These are phyloP conservation scores for Neospora caninum DNA, from an alignment of 169 alveolate species.

Conservation along the genomic window DNA sequence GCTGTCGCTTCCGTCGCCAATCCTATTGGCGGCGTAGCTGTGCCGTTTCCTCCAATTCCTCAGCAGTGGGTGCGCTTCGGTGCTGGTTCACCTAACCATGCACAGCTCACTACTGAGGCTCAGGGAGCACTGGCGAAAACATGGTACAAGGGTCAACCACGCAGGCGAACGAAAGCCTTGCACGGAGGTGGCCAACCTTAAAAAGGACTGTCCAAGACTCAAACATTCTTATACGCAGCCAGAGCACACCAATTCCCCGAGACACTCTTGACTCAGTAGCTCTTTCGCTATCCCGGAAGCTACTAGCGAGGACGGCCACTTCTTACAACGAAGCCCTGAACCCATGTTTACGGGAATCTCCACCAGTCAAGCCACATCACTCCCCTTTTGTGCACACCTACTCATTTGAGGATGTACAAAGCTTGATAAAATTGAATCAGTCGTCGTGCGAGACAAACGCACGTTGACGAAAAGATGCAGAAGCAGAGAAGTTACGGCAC, in stretches of 20 bases:
- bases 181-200: conserved; percentile 18
- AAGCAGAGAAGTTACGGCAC: neutral
- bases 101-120: neutral
- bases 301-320: neutral
- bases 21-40: neutral
- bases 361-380: neutral
- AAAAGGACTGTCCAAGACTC: conserved; percentile 30
- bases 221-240: neutral
- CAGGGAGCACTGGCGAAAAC: neutral
- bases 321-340: neutral
- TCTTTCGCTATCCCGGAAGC: conserved; percentile 19
- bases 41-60: neutral
- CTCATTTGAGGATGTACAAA: conserved; percentile 27
- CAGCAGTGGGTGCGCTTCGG: neutral
- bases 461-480: conserved; percentile 1
- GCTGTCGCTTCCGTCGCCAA: neutral
- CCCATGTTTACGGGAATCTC: conserved; percentile 22
- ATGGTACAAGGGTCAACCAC: neutral
- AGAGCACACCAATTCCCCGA: conserved; percentile 2
- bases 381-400: conserved; percentile 37
- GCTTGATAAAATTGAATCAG: conserved; percentile 33
- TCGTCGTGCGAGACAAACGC: neutral
- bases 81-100: neutral
- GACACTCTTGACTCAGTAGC: conserved; percentile 22
- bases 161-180: neutral